A percentile compares a stretch with the other conserved stretches of the same genome.
phyloP scores from a whole-genome alignment of 1,284 basidiomycete species.

The Irpex sp. region DNA sequence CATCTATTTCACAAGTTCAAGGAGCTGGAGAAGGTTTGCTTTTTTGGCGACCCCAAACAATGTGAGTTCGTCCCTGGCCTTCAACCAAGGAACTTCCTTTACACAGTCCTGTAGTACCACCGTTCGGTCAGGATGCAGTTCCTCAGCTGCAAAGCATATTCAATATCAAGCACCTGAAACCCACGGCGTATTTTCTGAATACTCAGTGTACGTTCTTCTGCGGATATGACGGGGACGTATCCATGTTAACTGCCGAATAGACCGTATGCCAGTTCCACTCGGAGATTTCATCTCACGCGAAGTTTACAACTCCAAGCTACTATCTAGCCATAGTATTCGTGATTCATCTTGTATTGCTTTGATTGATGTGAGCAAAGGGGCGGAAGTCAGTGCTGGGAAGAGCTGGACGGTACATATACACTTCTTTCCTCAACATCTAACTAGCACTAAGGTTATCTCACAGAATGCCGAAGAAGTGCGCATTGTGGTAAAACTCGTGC shows the following conservation, averaged over 20 bases:
- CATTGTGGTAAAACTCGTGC: constrained; percentile 36
- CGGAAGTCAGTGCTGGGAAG: constrained; percentile 31
- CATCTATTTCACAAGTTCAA: constrained; percentile 33
- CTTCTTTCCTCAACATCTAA: neutral
- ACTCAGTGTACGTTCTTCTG: constrained; percentile 36
- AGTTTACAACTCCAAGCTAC: constrained; percentile 38
- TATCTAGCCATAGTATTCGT: constrained; percentile 31
- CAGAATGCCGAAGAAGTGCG: constrained; percentile 42
- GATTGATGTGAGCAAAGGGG: constrained; percentile 37
- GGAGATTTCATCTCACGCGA: constrained; percentile 43
- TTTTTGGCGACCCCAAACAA: constrained; percentile 47
- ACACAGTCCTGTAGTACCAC: constrained; percentile 36
- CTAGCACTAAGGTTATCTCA: neutral
- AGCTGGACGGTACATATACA: constrained; percentile 40
- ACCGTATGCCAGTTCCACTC: constrained; percentile 46
- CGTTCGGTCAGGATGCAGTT: constrained; percentile 40
- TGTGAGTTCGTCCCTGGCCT: constrained; percentile 25
- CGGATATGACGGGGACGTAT: no score
- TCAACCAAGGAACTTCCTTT: neutral
- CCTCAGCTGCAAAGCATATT: constrained; percentile 42
- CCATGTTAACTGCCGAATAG: constrained; percentile 22
- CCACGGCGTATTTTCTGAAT: constrained; percentile 35
- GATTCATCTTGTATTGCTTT: constrained; percentile 28
- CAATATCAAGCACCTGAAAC: constrained; percentile 39
- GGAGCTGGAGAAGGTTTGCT: constrained; percentile 34